Base-by-base conservation (phyloP, 2,329 filamentous ascomycete genomes). In the Xylariales sp. region DNA sequence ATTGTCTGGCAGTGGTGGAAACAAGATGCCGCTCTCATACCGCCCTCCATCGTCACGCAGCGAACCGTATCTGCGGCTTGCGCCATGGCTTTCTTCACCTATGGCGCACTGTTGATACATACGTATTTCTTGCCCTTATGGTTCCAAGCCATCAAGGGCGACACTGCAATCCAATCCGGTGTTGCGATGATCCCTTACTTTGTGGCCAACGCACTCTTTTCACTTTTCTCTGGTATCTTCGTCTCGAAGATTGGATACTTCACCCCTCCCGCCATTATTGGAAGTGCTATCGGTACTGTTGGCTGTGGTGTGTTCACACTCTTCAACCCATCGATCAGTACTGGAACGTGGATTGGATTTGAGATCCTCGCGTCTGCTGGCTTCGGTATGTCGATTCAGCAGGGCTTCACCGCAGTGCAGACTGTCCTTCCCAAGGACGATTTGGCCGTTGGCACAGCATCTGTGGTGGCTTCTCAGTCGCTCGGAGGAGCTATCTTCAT, bases 401-500 rank as follows among this genome's bases (percentile, higher is more conserved):
- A 66, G 43, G 57, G 62, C 15, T 59, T 65, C 44, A 64, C 61
- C 8, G 63, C 65, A 3, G 60, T 63, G 11, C 64, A 67, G 46
- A 63, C 64, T 9, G 62, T 66, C 5, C 56, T 68, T n/a, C 51
- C 49, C 3, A 44, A 56, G 2, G 57, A 61, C 0, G 65, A 71
- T 34, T 51, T 71, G 4, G 57, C 68, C 0, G 61, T 69, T 14
- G 69, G 66, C 32, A 69, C 64, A 2, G 61, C 67, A 1, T 54
- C 59, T 4, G 60, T 71, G 8, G 58, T 71, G n/a, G 62, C 64
- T 3, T 56, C 60, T 12, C 67, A 70, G 46, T 64, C 61, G 12
- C 56, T 72, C 1, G 67, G 66, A 5, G 69, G 66, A n/a, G 65
- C 69, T 2, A 48, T 71, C 8, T 71, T 71, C 46, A 61, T 71